Percentiles rank a stretch among this genome's conserved stretches.
phyloP scores from a whole-genome alignment of 1,284 basidiomycete genomes.

The Baeospora myosura region DNA sequence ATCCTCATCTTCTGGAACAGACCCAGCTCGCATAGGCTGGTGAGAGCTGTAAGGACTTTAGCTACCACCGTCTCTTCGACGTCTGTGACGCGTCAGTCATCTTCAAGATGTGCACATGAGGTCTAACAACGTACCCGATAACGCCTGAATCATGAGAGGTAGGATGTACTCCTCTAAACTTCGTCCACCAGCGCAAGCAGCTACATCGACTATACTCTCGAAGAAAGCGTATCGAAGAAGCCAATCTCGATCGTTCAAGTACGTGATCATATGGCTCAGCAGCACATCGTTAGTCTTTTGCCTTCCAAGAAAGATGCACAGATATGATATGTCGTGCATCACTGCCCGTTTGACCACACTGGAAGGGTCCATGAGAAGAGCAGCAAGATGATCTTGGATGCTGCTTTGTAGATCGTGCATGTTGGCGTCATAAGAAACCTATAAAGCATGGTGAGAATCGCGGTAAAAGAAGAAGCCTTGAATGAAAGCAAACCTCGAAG shows the following conservation, averaged over 20 bases:
- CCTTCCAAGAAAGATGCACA: conserved; percentile 90
- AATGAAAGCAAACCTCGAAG: conserved; percentile 52
- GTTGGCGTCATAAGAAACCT: conserved; percentile 85
- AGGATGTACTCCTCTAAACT: conserved; percentile 86
- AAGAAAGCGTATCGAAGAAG: conserved; percentile 87
- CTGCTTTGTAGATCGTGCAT: conserved; percentile 80
- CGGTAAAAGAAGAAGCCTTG: neutral
- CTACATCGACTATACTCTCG: conserved; percentile 91
- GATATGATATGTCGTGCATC: conserved; percentile 73
- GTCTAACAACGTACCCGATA: conserved; percentile 80
- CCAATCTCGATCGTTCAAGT: conserved; percentile 96
- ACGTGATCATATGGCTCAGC: conserved; percentile 97
- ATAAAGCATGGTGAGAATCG: conserved; percentile 16
- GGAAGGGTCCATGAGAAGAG: conserved; percentile 69
- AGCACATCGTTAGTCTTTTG: conserved; percentile 93
- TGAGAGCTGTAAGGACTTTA: conserved; percentile 79
- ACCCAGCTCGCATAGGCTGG: conserved; percentile 79
- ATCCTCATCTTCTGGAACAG: conserved; percentile 88
- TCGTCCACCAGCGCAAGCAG: conserved; percentile 81
- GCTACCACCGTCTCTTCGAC: conserved; percentile 91
- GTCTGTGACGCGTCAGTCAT: conserved; percentile 45
- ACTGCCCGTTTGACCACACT: conserved; percentile 73
- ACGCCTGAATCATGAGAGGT: conserved; percentile 90
- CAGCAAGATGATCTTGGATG: conserved; percentile 83
- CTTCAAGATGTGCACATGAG: neutral